These are phyloP conservation scores for Nigrospora sphaerica DNA, from an alignment of 2,329 filamentous ascomycete genomes.

Conservation along the genomic window DNA sequence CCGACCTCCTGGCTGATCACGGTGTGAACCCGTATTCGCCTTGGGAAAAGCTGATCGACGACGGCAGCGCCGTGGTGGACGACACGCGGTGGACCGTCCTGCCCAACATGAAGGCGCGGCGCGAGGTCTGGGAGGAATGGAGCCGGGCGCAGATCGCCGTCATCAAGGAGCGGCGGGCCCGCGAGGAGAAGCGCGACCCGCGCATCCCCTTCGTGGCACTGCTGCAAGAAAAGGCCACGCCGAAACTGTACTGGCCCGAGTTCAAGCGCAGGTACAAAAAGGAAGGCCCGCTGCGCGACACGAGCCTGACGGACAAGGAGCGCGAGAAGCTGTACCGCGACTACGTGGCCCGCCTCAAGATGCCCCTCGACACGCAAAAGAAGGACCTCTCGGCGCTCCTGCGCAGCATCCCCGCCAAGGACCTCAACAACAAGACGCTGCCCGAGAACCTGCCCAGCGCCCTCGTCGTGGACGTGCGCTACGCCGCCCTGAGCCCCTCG, in stretches of 20 bases:
- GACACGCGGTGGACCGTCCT: constrained; percentile 84
- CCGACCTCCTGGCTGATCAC: constrained; percentile 77
- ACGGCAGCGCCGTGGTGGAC: constrained; percentile 66
- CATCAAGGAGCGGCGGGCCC: constrained; percentile 65
- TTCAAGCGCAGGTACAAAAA: constrained; percentile 88
- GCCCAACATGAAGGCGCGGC: constrained; percentile 71
- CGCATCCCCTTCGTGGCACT: constrained; percentile 75
- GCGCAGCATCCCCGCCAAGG: constrained; percentile 48
- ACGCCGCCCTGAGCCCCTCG: constrained; percentile 55
- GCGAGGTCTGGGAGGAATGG: constrained; percentile 82
- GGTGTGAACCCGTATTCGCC: constrained; percentile 79
- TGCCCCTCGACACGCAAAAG: constrained; percentile 59
- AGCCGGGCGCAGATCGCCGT: constrained; percentile 66
- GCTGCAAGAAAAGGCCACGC: constrained; percentile 72
- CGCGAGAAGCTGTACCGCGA: constrained; percentile 76
- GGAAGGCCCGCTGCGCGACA: constrained; percentile 72
- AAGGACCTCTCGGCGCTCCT: constrained; percentile 62
- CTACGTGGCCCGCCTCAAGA: constrained; percentile 59
- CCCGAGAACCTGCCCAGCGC: constrained; percentile 52
- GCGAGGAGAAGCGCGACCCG: constrained; percentile 75
- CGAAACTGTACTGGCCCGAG: constrained; percentile 95
- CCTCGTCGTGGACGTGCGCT: constrained; percentile 61
- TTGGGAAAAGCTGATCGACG: constrained; percentile 85
- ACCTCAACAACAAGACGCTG: constrained; percentile 53
- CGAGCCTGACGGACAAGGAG: constrained; percentile 65